Base-by-base conservation (phyloP, 345 rosid species). In the Dipteronia dyeriana region DNA sequence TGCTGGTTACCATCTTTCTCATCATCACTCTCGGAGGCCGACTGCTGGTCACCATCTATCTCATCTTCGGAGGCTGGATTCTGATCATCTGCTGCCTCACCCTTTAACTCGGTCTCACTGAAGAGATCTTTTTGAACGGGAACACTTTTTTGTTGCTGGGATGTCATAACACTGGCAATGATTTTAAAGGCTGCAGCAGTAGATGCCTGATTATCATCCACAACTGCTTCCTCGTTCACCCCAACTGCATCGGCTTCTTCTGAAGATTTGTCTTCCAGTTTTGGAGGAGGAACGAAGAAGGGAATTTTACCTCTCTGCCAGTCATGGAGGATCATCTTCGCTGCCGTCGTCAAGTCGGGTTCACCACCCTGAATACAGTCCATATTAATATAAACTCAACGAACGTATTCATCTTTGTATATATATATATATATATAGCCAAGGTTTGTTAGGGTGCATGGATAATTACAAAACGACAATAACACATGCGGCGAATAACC, bases 231-330 rank as follows among this genome's bases (percentile, higher is more conserved):
- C 70, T 82, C 63, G 31, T 86, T 90, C 12, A 84, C 73, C 70
- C 85, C 88, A 25, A 78, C 78, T 19, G 81, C 80, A 23, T 66
- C 66, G 64, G 87, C 79, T 64, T 86, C 88, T 71, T 75, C 87
- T 1, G 77, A 65, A 31, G 78, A 64, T 38, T 72, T 77, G 0
- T 68, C 79, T 1, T 92, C 91, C 67, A 43, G 75, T 80, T 57
- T 80, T 1, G 94, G 98, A 41, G 98, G 98, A 16, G 95, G 87
- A 19, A 95, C 94, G 51, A 93, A 95, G 87, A 93, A 93, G 26
- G 98, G 98, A 75, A 95, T 91, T 71, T 64, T 89, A 31, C 98
- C 98, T 76, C 98, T 88, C 84, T 95, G 98, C 98, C 98, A 91
- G 83, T 95, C 98, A 66, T 95, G 98, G 56, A 95, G 98, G 61